Evolutionary conservation across 2,329 filamentous ascomycete species (phyloP).

Genomic region (Aspergillus pseudotamarii): DNA sequence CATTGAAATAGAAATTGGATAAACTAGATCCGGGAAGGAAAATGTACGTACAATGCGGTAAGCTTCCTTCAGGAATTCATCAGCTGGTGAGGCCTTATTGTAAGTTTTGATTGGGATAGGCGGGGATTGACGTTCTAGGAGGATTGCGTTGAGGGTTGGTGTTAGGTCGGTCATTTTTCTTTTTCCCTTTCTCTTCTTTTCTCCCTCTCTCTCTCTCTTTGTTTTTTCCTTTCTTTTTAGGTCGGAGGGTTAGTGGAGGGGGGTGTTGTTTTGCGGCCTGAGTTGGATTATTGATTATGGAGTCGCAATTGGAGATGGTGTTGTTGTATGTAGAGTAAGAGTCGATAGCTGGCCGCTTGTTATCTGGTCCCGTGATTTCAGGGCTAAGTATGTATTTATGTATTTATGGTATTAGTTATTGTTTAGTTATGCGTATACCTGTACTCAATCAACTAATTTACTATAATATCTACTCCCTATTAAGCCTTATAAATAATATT

Average conservation of each 20-base stretch:
- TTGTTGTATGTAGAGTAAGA: neutral
- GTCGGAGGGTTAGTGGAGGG: too few relatives aligned
- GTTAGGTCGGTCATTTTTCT: slow-evolving; percentile 44
- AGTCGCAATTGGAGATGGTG: neutral
- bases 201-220: neutral
- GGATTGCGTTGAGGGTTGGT: slow-evolving; percentile 37
- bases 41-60: slow-evolving; percentile 73
- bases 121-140: slow-evolving; percentile 30
- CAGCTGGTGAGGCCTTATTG: slow-evolving; percentile 46
- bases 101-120: slow-evolving; percentile 30
- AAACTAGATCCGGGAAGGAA: neutral
- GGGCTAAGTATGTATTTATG: too few relatives aligned
- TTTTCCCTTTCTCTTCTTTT: neutral
- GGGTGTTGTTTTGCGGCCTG: neutral
- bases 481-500: too few relatives aligned
- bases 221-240: neutral
- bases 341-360: neutral
- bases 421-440: too few relatives aligned
- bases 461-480: too few relatives aligned
- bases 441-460: too few relatives aligned
- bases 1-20: too few relatives aligned
- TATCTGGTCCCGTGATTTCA: neutral
- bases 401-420: too few relatives aligned
- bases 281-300: neutral
- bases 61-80: slow-evolving; percentile 91